These are phyloP conservation scores for Dipteronia dyeriana DNA, from an alignment of 345 rosid species.

Conservation along the genomic window DNA sequence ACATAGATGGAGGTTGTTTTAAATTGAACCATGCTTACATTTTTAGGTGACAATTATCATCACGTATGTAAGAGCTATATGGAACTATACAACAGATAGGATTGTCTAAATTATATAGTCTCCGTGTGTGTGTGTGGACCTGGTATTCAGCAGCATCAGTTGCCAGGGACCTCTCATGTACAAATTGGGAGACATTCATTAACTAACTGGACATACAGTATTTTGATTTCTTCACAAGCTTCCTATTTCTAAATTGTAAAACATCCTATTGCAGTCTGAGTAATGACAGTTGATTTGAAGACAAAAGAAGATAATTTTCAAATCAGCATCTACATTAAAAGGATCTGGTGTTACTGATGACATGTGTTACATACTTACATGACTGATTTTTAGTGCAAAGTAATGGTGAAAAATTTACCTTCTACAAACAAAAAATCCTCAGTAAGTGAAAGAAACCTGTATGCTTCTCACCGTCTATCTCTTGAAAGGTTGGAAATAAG, in stretches of 20 bases:
- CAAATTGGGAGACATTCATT: not conserved
- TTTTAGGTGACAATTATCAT: not conserved
- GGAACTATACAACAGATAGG: too few species aligned
- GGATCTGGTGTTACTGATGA: not conserved
- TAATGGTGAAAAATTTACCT: not conserved
- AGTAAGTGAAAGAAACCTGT: conserved; percentile 2
- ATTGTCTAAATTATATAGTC: too few species aligned
- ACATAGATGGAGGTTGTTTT: not conserved
- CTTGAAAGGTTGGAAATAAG: conserved; percentile 61
- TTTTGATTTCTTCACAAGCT: conserved; percentile 2
- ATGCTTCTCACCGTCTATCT: conserved; percentile 12
- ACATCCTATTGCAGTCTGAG: not conserved
- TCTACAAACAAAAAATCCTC: not conserved
- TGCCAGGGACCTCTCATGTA: not conserved
- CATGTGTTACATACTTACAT: not conserved
- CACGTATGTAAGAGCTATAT: not conserved
- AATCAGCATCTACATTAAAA: not conserved
- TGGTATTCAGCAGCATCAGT: not conserved
- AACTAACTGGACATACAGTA: not conserved
- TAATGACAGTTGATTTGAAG: not conserved
- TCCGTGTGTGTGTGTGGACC: not conserved
- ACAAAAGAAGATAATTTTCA: not conserved
- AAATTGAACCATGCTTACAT: not conserved
- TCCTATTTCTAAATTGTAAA: not conserved
- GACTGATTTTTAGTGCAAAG: not conserved